A percentile compares a stretch with the other conserved stretches of the same genome.
Evolutionary conservation across 164 flowering plant genomes (phyloP).

Genomic region (Tinospora cordifolia): DNA sequence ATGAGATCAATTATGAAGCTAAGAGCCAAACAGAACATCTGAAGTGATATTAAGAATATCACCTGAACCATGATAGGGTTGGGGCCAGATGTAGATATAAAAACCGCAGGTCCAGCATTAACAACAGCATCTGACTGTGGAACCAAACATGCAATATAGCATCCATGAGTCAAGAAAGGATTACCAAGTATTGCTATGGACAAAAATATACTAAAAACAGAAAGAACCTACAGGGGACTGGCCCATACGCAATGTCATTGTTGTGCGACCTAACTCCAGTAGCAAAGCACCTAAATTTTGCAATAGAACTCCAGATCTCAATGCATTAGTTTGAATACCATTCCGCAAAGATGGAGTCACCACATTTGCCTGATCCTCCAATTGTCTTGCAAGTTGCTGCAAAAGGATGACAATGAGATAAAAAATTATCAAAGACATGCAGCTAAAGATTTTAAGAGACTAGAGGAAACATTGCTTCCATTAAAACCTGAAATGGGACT

Average conservation of each 20-base stretch:
- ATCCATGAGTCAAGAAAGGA: not conserved
- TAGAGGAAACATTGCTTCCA: too few relatives aligned
- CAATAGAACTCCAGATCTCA: slow-evolving; percentile 50
- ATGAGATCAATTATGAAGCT: slow-evolving; percentile 5
- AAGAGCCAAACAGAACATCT: not conserved
- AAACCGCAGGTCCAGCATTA: slow-evolving; percentile 91
- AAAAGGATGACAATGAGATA: slow-evolving; percentile 4
- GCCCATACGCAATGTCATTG: slow-evolving; percentile 74
- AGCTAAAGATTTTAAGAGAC: not conserved
- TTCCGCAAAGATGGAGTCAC: slow-evolving; percentile 41
- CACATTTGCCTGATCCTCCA: slow-evolving; percentile 45
- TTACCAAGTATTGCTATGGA: not conserved
- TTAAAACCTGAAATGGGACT: too few relatives aligned
- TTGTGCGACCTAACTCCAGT: slow-evolving; percentile 88
- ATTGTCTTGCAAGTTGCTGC: slow-evolving; percentile 65
- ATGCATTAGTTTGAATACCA: slow-evolving; percentile 47
- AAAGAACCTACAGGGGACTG: slow-evolving; percentile 51
- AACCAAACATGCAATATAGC: not conserved
- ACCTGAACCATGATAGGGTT: slow-evolving; percentile 98
- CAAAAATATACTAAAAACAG: not conserved
- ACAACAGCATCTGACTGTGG: slow-evolving; percentile 78
- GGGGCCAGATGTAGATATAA: slow-evolving; percentile 69
- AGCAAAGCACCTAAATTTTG: slow-evolving; percentile 74
- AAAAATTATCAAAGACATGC: not conserved
- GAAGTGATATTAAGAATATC: slow-evolving; percentile 10